Conservation (phyloP, 768 basidiomycete genomes). For the Naganishia vishniacii region DNA sequence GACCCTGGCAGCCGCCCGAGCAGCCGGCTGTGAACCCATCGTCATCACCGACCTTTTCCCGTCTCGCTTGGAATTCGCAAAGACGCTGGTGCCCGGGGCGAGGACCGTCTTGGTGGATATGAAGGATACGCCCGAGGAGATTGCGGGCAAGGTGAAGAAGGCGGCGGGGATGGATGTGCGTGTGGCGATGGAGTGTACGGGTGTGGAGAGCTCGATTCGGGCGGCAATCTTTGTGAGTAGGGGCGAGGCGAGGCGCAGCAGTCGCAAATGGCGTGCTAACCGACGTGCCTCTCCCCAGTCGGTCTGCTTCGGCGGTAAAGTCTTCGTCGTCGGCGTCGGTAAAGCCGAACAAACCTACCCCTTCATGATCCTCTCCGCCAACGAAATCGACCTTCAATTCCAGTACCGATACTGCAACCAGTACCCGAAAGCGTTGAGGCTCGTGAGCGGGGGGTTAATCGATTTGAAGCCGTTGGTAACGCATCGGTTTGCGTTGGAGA, state of each 20-base stretch:
- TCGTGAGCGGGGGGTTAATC: slow-evolving; percentile 46
- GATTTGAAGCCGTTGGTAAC: slow-evolving; percentile 51
- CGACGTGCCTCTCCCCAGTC: slow-evolving; percentile 33
- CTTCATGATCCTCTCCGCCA: slow-evolving; percentile 48
- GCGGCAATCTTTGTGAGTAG: slow-evolving; percentile 49
- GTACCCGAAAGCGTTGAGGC: slow-evolving; percentile 51
- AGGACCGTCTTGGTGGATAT: slow-evolving; percentile 46
- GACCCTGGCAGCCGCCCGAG: slow-evolving; percentile 48
- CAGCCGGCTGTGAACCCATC: slow-evolving; percentile 51
- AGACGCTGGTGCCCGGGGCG: slow-evolving; percentile 48
- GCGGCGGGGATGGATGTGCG: slow-evolving; percentile 39
- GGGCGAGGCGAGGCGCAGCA: too few relatives aligned
- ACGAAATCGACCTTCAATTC: slow-evolving; percentile 50
- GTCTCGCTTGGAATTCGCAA: slow-evolving; percentile 50
- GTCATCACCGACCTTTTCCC: slow-evolving; percentile 51
- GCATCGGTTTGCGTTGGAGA: slow-evolving; percentile 49
- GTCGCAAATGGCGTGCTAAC: too few relatives aligned
- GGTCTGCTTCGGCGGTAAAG: slow-evolving; percentile 49
- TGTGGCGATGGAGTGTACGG: slow-evolving; percentile 51
- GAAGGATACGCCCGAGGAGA: slow-evolving; percentile 36
- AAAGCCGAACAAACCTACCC: slow-evolving; percentile 47
- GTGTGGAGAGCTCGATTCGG: slow-evolving; percentile 49
- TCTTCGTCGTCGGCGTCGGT: slow-evolving; percentile 51
- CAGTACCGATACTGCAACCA: slow-evolving; percentile 51
- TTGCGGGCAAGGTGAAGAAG: slow-evolving; percentile 41